Percentiles rank a stretch among this genome's conserved stretches.
Conservation (phyloP, 371 early-diverging fungal genomes). For the Amoeboaphelidium protococcarum region DNA sequence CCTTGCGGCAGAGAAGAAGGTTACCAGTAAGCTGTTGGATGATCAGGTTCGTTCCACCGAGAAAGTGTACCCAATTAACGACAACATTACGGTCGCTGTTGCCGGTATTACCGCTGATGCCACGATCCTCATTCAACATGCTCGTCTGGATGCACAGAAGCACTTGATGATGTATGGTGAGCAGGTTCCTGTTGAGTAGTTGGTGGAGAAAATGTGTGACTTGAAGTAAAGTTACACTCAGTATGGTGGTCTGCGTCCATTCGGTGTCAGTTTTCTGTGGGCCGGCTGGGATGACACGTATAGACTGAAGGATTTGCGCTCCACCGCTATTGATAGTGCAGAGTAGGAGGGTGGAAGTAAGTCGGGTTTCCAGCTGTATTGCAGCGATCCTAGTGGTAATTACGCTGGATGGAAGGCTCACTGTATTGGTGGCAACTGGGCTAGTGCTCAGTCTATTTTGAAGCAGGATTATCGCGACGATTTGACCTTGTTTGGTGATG, state of each 20-base stretch:
- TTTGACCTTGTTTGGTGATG: not conserved
- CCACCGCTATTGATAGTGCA: no score
- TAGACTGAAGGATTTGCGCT: no score
- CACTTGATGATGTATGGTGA: constrained; percentile 63
- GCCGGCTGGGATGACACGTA: constrained; percentile 72
- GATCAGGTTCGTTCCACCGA: constrained; percentile 60
- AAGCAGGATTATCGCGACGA: constrained; percentile 16
- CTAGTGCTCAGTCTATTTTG: constrained; percentile 65
- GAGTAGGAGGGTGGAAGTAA: no score
- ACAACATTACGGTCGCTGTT: constrained; percentile 82
- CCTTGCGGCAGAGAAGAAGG: constrained; percentile 90
- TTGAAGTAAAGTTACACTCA: constrained; percentile 97
- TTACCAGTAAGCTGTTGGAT: constrained; percentile 60
- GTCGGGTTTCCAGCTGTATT: constrained; percentile 83
- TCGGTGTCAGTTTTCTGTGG: constrained; percentile 93
- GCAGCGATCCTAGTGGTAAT: constrained; percentile 96
- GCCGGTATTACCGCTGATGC: constrained; percentile 96
- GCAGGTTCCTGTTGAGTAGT: constrained; percentile 67
- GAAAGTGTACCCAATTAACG: constrained; percentile 86
- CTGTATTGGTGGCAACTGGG: constrained; percentile 83
- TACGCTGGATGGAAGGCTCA: constrained; percentile 96
- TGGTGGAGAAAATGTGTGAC: constrained; percentile 83
- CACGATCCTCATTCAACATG: constrained; percentile 78
- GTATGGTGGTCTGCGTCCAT: constrained; percentile 92
- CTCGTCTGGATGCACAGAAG: constrained; percentile 65